phyloP scores from a whole-genome alignment of 2,329 filamentous ascomycete species.

The Venturia carpophila region DNA sequence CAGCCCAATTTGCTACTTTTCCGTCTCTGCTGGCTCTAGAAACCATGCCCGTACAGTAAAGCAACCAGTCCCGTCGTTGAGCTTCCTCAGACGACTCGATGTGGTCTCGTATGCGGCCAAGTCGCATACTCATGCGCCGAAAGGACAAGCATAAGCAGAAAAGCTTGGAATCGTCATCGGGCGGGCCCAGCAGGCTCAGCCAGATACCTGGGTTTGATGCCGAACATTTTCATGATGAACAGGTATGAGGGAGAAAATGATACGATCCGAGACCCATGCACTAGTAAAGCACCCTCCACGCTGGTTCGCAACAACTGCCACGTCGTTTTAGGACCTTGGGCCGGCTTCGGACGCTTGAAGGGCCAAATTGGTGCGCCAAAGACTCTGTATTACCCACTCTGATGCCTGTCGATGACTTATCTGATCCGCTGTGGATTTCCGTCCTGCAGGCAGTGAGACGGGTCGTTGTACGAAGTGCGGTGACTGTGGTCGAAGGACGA shows the following conservation, averaged over 20 bases:
- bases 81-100: background rate
- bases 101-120: background rate
- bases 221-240: background rate
- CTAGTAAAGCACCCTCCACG: too few relatives aligned
- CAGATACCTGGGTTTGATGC: background rate
- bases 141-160: background rate
- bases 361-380: background rate
- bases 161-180: background rate
- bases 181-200: background rate
- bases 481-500: background rate
- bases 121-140: background rate
- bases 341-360: background rate
- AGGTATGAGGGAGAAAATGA: background rate
- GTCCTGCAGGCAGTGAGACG: background rate
- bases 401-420: constrained; percentile 6
- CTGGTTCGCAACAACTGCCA: background rate
- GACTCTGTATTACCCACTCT: background rate
- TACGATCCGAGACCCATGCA: background rate
- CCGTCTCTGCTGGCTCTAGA: background rate
- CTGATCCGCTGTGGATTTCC: constrained; percentile 8
- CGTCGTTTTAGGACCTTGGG: background rate
- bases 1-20: background rate
- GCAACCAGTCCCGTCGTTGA: background rate
- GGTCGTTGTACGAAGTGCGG: background rate
- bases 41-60: background rate